A percentile compares a stretch with the other conserved stretches of the same genome.
phyloP scores from a whole-genome alignment of 805 yeast genomes.

The Sugiyamaella smithiae region DNA sequence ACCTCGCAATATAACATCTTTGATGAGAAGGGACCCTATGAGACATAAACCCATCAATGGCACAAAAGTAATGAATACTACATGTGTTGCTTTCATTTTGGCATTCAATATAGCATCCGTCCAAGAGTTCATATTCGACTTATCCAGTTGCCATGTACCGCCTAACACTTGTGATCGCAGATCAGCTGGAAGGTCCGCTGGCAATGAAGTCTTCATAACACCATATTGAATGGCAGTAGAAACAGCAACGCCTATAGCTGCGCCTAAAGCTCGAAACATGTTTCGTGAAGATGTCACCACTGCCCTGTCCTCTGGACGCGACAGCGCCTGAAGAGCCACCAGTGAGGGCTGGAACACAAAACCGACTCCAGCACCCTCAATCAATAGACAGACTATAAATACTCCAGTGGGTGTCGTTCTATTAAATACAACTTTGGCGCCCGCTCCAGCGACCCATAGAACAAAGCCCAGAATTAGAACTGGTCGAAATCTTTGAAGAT shows the following conservation, averaged over 20 bases:
- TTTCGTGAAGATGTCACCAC: slow-evolving; percentile 57
- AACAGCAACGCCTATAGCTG: slow-evolving; percentile 57
- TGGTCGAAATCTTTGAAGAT: slow-evolving; percentile 42
- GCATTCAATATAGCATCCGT: neutral
- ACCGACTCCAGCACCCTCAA: slow-evolving; percentile 47
- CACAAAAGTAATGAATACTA: neutral
- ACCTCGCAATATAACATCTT: neutral
- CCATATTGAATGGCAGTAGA: slow-evolving; percentile 17
- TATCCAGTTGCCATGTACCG: neutral
- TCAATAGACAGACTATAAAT: slow-evolving; percentile 35
- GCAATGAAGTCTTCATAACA: neutral
- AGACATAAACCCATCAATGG: neutral
- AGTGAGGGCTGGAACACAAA: slow-evolving; percentile 54
- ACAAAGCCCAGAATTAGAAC: slow-evolving; percentile 43
- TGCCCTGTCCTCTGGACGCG: slow-evolving; percentile 51
- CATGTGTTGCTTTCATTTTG: slow-evolving; percentile 1
- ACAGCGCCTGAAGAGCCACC: slow-evolving; percentile 55
- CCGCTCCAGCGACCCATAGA: slow-evolving; percentile 43
- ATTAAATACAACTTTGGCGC: slow-evolving; percentile 39
- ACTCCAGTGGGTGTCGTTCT: slow-evolving; percentile 34
- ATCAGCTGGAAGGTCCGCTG: neutral
- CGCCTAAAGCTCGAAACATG: slow-evolving; percentile 58
- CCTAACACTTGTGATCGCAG: neutral
- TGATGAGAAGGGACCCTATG: neutral
- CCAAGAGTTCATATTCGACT: neutral